Conservation (phyloP, 306 rosid genomes). For the Pterocarpus macrocarpus region DNA sequence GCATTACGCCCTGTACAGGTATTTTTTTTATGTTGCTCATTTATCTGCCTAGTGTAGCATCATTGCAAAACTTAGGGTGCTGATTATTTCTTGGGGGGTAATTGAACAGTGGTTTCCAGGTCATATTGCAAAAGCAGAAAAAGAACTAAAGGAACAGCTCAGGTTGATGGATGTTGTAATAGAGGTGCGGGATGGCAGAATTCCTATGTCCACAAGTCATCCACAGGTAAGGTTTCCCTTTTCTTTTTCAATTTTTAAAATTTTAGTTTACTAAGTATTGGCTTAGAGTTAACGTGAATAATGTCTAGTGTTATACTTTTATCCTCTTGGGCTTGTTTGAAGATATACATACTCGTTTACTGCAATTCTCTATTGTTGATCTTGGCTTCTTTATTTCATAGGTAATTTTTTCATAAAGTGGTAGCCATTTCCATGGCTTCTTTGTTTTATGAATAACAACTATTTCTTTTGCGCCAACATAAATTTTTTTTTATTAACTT, state of each 20-base stretch:
- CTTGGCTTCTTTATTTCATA: slow-evolving; percentile 33
- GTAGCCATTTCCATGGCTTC: neutral
- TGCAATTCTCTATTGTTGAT: slow-evolving; percentile 32
- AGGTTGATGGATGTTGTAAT: slow-evolving; percentile 95
- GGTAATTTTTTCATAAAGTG: slow-evolving; percentile 12
- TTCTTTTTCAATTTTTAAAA: neutral
- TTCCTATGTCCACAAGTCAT: slow-evolving; percentile 92
- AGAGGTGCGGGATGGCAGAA: slow-evolving; percentile 92
- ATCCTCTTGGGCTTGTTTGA: slow-evolving; percentile 17
- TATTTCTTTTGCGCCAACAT: neutral
- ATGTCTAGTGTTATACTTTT: neutral
- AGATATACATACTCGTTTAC: slow-evolving; percentile 14
- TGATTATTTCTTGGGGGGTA: slow-evolving; percentile 17
- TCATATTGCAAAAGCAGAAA: slow-evolving; percentile 96
- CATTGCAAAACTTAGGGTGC: slow-evolving; percentile 27
- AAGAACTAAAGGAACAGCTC: slow-evolving; percentile 86
- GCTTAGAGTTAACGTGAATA: neutral
- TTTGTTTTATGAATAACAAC: neutral
- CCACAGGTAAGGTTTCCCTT: slow-evolving; percentile 66
- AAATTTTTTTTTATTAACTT: neutral
- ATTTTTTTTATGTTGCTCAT: slow-evolving; percentile 4
- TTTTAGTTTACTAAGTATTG: neutral
- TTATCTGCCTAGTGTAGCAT: neutral
- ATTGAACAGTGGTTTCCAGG: slow-evolving; percentile 96
- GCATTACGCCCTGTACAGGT: slow-evolving; percentile 92